Conservation (phyloP, 192 early-diverging fungal species). For the Backusella sp. region DNA sequence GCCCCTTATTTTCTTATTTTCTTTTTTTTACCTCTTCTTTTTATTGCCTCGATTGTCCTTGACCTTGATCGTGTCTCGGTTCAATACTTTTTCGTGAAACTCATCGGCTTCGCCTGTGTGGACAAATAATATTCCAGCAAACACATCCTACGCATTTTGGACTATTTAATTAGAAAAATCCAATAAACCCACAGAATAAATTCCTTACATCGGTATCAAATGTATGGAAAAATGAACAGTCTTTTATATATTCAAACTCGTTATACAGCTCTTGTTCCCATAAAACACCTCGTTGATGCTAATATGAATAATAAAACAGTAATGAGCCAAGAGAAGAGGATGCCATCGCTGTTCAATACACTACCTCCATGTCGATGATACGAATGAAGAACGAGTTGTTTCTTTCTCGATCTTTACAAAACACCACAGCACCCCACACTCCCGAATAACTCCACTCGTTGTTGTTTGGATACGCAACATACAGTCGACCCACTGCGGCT, state of each 20-base stretch:
- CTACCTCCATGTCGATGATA: slow-evolving; percentile 63
- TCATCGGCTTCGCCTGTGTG: slow-evolving; percentile 64
- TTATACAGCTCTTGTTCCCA: slow-evolving; percentile 84
- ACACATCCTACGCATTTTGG: slow-evolving; percentile 39
- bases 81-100: slow-evolving; percentile 55
- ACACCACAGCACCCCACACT: slow-evolving; percentile 66
- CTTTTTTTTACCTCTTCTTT: not conserved
- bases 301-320: not conserved
- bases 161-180: not conserved
- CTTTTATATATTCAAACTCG: slow-evolving; percentile 64
- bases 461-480: slow-evolving; percentile 66
- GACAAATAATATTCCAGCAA: slow-evolving; percentile 70
- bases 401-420: slow-evolving; percentile 65
- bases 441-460: slow-evolving; percentile 68
- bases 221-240: slow-evolving; percentile 67
- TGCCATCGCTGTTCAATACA: not conserved
- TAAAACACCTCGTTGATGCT: slow-evolving; percentile 53
- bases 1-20: not conserved
- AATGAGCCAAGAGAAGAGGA: not conserved
- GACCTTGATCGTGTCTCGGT: not conserved
- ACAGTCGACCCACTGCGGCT: slow-evolving; percentile 74
- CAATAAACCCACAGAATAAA: not conserved
- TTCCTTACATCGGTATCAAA: slow-evolving; percentile 63
- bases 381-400: slow-evolving; percentile 62
- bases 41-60: slow-evolving; percentile 11